A percentile compares a stretch with the other conserved stretches of the same genome.
phyloP scores from a whole-genome alignment of 2,329 filamentous ascomycete species.

The Trichophyton verrucosum region DNA sequence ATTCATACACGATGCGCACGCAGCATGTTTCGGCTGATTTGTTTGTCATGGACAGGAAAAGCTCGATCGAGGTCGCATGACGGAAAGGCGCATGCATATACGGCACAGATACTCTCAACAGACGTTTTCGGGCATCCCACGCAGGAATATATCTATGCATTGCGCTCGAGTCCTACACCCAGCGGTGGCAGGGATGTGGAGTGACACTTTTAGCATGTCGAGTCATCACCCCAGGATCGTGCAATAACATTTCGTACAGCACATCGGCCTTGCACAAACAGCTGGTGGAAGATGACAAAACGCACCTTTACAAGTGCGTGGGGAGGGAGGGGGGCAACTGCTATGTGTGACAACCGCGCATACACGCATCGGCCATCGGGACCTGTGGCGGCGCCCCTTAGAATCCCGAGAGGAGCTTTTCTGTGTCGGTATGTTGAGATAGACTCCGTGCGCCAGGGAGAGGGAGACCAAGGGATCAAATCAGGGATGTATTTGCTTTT shows the following conservation, averaged over 20 bases:
- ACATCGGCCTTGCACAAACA: slow-evolving; percentile 2
- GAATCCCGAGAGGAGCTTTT: background rate
- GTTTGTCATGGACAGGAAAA: background rate
- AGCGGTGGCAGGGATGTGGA: background rate
- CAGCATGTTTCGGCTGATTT: slow-evolving; percentile 1
- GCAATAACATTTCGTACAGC: background rate
- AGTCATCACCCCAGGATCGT: background rate
- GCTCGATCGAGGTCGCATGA: slow-evolving; percentile 3
- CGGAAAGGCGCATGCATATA: slow-evolving; percentile 3
- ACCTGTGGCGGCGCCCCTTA: slow-evolving; percentile 1
- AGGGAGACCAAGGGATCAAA: background rate
- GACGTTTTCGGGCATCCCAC: slow-evolving; percentile 1
- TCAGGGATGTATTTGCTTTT: background rate
- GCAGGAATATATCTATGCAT: background rate
- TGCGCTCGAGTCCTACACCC: background rate
- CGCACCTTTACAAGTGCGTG: background rate
- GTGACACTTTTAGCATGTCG: background rate
- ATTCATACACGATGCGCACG: background rate
- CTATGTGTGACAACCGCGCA: background rate
- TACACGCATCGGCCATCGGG: slow-evolving; percentile 4
- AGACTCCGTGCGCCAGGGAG: background rate
- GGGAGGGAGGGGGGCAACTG: background rate
- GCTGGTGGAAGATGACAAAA: slow-evolving; percentile 2
- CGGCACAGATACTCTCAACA: background rate
- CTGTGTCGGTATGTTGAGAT: background rate